Percentiles rank a stretch among this genome's conserved stretches.
Evolutionary conservation across 164 flowering plant species (phyloP).

Genomic region (Cinnamomum micranthum): DNA sequence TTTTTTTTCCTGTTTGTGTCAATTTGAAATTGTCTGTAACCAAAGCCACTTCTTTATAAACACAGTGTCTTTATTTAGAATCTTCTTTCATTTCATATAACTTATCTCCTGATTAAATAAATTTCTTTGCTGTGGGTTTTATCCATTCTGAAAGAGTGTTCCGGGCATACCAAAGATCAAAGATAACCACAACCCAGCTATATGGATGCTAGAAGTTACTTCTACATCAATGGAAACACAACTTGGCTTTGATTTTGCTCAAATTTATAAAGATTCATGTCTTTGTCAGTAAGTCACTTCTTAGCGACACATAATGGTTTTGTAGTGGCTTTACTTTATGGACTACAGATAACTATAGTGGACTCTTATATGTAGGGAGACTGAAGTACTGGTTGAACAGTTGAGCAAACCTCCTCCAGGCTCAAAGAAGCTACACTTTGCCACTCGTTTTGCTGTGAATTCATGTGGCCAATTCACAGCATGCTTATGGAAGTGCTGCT

Average conservation of each 20-base stretch:
- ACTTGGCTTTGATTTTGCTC: slow-evolving; percentile 8
- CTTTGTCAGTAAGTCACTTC: slow-evolving; percentile 7
- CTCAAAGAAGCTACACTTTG: slow-evolving; percentile 41
- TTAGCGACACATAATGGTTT: background rate
- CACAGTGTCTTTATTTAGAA: background rate
- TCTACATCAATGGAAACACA: slow-evolving; percentile 4
- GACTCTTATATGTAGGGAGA: slow-evolving; percentile 29
- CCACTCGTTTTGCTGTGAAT: slow-evolving; percentile 40
- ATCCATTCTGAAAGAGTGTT: background rate
- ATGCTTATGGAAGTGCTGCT: slow-evolving; percentile 61
- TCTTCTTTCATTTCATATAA: background rate
- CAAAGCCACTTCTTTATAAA: background rate
- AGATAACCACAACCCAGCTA: slow-evolving; percentile 9
- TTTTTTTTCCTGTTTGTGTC: no score
- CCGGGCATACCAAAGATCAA: slow-evolving; percentile 8
- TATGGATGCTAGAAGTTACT: slow-evolving; percentile 15
- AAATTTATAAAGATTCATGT: slow-evolving; percentile 8
- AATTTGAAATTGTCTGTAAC: background rate
- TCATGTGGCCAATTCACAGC: slow-evolving; percentile 56
- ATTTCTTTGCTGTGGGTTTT: background rate
- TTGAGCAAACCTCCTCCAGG: slow-evolving; percentile 35
- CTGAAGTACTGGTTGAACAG: slow-evolving; percentile 26
- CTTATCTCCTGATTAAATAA: no score
- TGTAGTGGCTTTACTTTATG: background rate
- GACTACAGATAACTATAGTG: background rate